Percentiles rank a stretch among this genome's conserved stretches.
These are phyloP conservation scores for Backusella tuberculispora DNA, from an alignment of 192 early-diverging fungal species.

Conservation along the genomic window DNA sequence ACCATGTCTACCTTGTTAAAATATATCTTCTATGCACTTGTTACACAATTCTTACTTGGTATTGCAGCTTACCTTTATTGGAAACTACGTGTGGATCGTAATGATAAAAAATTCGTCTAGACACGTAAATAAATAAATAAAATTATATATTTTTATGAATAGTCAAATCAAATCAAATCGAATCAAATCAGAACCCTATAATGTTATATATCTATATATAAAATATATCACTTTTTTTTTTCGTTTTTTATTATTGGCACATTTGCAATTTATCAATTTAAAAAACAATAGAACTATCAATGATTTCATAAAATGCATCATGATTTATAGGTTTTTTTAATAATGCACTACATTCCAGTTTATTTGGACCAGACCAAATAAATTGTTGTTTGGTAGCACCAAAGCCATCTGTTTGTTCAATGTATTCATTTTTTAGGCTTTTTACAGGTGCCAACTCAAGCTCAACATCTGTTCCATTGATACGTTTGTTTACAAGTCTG, in stretches of 20 bases:
- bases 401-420: not conserved
- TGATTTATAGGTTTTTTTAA: not conserved
- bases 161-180: not conserved
- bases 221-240: not conserved
- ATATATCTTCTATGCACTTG: slow-evolving; percentile 32
- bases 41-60: slow-evolving; percentile 27
- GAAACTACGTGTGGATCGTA: slow-evolving; percentile 38
- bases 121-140: not conserved
- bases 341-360: not conserved
- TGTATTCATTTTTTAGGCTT: not conserved
- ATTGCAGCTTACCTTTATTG: slow-evolving; percentile 35
- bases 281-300: slow-evolving; percentile 3
- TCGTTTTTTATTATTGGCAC: not conserved
- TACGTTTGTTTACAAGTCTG: not conserved
- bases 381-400: not conserved
- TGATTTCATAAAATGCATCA: not conserved
- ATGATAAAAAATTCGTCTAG: slow-evolving; percentile 42
- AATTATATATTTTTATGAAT: not conserved
- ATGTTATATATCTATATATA: not conserved
- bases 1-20: slow-evolving; percentile 29
- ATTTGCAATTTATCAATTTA: not conserved
- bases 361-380: not conserved
- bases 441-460: not conserved
- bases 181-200: not conserved
- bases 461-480: not conserved